Evolutionary conservation across 2,329 filamentous ascomycete species (phyloP).

Genomic region (Penicillium nordicum): DNA sequence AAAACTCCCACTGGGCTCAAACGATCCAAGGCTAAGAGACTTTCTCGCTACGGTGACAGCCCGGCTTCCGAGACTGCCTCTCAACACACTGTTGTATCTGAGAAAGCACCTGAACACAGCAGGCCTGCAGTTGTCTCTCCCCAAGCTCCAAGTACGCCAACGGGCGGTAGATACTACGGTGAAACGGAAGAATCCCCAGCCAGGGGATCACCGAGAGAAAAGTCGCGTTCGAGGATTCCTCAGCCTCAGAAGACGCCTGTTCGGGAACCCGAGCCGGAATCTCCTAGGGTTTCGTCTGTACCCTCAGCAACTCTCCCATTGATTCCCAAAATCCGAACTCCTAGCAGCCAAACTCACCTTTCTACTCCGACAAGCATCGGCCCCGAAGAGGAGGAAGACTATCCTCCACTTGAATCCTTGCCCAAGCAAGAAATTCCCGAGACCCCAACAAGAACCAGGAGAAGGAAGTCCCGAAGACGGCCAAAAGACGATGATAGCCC

Average conservation of each 20-base stretch:
- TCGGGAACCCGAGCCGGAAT: constrained; percentile 30
- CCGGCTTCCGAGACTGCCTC: constrained; percentile 27
- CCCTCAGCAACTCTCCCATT: constrained; percentile 46
- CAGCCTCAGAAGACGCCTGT: constrained; percentile 25
- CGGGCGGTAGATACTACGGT: constrained; percentile 17
- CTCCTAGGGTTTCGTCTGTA: constrained; percentile 45
- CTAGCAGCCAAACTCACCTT: constrained; percentile 36
- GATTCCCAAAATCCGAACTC: constrained; percentile 43
- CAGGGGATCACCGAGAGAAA: constrained; percentile 17
- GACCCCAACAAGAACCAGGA: constrained; percentile 26
- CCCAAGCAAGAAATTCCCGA: constrained; percentile 17
- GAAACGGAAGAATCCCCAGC: constrained; percentile 10
- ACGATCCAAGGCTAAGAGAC: constrained; percentile 41
- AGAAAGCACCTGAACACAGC: constrained; percentile 16
- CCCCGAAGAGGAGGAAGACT: constrained; percentile 32
- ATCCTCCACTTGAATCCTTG: constrained; percentile 22
- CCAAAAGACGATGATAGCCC: constrained; percentile 35
- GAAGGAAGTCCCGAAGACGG: constrained; percentile 26
- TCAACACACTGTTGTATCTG: constrained; percentile 22
- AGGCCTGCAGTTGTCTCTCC: constrained; percentile 10
- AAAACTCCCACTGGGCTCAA: constrained; percentile 36
- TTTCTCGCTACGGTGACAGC: constrained; percentile 38
- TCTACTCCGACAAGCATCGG: constrained; percentile 23
- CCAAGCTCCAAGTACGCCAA: constrained; percentile 3
- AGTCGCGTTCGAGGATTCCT: constrained; percentile 10